Base-by-base conservation (phyloP, 768 basidiomycete species). In the Amanita phalloides region DNA sequence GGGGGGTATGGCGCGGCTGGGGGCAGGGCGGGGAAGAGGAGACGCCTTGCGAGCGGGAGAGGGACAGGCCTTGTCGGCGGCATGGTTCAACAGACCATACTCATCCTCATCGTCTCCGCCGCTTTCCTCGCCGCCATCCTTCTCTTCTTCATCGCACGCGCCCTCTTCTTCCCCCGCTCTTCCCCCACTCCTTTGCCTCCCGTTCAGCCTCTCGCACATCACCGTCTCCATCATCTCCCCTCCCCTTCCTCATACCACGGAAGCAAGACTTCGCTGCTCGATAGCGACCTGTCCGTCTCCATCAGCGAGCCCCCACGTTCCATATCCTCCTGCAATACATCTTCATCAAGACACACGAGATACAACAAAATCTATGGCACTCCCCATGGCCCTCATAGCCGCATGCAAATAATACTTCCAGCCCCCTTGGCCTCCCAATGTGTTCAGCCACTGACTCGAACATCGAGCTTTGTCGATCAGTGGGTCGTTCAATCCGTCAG, bases 371-470 rank as follows among this genome's bases (percentile, higher is more conserved):
- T 80, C 23, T 72, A 77, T 14, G 83, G 83, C 32, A 64, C 74
- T 1, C 84, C 86, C 20, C 85, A 89, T 60, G 70, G 71, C 4
- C 77, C 74, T 0, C 74, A 77, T 53, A 82, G 72, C 60, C 73
- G 73, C 50, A 66, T 88, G 49, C 78, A 86, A 57, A 80, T 89
- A 48, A 66, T 90, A 13, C 68, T 87, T 3, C 87, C 87, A 0
- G 64, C 76, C 1, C 86, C 85, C 1, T 73, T 90, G 14, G 77
- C 76, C 1, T 69, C 74, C 21, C 41, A 20, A n/a, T 30, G 25
- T 30, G 49, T 23, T 14, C 49, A 5, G 4, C 30, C 30, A 10
- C 49, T 54, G 6, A 58, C 53, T 49, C 57, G 55, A 57, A 62
- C 57, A 38, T 55, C 51, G 13, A 64, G 62, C 56, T 53, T 69